Evolutionary conservation across 148 eudicot species (phyloP), one percentile per base, ranked within the genome.

Genomic region (Beta vulgaris): DNA sequence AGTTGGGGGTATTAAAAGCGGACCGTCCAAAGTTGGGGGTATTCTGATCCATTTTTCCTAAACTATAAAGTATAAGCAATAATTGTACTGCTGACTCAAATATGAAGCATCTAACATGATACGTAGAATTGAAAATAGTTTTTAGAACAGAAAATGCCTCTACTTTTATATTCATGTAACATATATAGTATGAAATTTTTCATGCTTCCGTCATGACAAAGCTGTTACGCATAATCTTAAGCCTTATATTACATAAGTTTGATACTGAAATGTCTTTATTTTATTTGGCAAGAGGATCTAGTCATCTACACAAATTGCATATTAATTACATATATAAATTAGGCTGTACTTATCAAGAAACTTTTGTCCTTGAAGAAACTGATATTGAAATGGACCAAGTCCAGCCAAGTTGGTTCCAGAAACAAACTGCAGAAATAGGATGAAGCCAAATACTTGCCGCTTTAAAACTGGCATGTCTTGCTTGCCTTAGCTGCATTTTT

Each of bases 401-500:
- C 51, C 21, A 61, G 62, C 65, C 73, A 54, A 23, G 59, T 10
- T 28, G 18, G 28, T 37, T 70, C 74, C 74, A 60, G 70, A 61
- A 39, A 28, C 42, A 16, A 16, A 57, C 11, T 26, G 64, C 37
- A 43, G 15, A 46, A 46, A 54, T 43, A 16, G 65, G 16, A 37
- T 71, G 69, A 69, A 69, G 68, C 74, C 74, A 76, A 59, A 39
- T n/a, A 59, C 31, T 54, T 18, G 4, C 51, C 64, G 72, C 49
- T 28, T 54, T 7, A 62, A 19, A 62, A 32, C 6, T 15, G 5
- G 46, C 9, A 28, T 64, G 68, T 37, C 68, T 9, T 8, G 1
- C 7, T 48, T 6, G 57, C 25, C n/a, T 25, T 25, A 19, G 57
- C 25, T 51, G n/a, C 57, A n/a, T 51, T 23, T 21, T 51, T 51